Evolutionary conservation across 768 basidiomycete species (phyloP).

Genomic region (Mrakia frigida): DNA sequence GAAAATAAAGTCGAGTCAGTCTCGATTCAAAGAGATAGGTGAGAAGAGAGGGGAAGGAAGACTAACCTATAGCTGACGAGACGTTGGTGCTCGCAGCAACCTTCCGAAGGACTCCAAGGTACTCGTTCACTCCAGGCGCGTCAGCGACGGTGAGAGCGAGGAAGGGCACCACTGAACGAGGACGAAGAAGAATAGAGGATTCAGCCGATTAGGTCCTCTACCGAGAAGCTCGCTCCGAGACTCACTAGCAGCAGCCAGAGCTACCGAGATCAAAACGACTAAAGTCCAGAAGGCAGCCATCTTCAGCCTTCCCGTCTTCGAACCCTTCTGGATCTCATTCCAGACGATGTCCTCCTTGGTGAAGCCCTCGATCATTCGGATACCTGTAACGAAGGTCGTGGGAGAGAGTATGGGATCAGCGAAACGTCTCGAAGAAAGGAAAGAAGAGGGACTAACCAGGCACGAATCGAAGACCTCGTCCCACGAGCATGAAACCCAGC

Average conservation of each 20-base stretch:
- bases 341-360: conserved; percentile 21
- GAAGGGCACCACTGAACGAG: not conserved
- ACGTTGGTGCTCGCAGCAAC: not conserved
- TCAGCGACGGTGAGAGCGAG: not conserved
- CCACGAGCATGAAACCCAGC: not conserved
- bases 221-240: no score
- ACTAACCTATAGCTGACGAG: conserved; percentile 1
- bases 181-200: no score
- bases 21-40: not conserved
- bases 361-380: not conserved
- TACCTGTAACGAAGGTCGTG: not conserved
- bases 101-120: not conserved
- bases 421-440: no score
- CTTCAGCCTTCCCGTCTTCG: not conserved
- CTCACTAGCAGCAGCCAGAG: not conserved
- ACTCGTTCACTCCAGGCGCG: conserved; percentile 6
- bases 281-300: conserved; percentile 8
- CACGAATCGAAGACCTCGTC: not conserved
- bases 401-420: no score
- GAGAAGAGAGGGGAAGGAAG: not conserved
- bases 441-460: no score
- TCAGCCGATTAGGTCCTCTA: no score
- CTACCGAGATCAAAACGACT: not conserved
- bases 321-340: not conserved
- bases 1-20: not conserved